Evolutionary conservation across 495 filamentous ascomycete genomes (phyloP), one percentile per base, ranked within the genome.

Genomic region (Neurospora intermedia): DNA sequence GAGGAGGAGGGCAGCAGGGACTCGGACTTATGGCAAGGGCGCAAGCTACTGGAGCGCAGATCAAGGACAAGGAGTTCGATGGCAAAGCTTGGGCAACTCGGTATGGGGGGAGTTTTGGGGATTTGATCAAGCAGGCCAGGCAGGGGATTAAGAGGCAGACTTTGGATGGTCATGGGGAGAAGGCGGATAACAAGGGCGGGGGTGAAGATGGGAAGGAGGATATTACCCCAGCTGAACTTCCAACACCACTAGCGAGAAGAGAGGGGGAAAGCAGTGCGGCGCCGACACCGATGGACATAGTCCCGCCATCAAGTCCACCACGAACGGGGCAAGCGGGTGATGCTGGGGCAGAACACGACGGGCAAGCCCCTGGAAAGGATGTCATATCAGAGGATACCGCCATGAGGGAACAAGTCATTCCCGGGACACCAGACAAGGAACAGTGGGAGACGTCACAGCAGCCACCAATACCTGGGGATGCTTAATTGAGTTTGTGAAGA

Each of bases 21-120:
- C 54, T 15, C 10, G 20, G 48, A 13, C 48, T 76, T 16, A 73
- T 69, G 27, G 80, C 81, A 2, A 75, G 73, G 31, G 73, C 79
- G 9, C 76, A 79, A 7, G 76, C 66, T 48, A 42, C 76, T 2
- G 83, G 83, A 0, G 80, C 80, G 16, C 82, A 84, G 74, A 84
- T 84, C 74, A 93, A 92, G 84, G 87, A 87, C 72, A 97, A 96
- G 77, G 90, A 94, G 69, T 98, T 97, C 75, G 91, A 98, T 82
- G 89, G 88, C 6, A 84, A 85, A 0, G 90, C 87, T 2, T 98
- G 94, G 93, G 90, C 90, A 40, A 81, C 81, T 18, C 90, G 82
- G 70, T 90, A 99, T 83, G 88, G 88, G 27, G 80, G 79, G 42
- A 90, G 94, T 13, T 99, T 97, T 78, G 88, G 89, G 66, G 84